Evolutionary conservation across 768 basidiomycete genomes (phyloP).

Genomic region (Auricularia heimuer): DNA sequence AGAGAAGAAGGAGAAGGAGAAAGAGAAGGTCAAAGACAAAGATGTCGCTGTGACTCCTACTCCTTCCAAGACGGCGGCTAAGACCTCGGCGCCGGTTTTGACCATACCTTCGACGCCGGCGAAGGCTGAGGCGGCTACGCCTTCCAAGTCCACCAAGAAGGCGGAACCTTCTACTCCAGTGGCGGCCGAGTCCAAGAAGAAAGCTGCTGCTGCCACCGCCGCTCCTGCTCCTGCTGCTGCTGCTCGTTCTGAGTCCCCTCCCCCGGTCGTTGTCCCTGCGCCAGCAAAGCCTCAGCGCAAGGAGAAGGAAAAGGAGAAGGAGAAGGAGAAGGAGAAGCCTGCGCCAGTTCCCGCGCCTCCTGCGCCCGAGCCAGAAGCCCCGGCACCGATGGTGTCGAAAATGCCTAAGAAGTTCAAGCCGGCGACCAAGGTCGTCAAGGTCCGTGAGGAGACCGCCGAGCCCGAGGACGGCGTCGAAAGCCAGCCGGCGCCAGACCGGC

Average conservation of each 20-base stretch:
- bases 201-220: neutral
- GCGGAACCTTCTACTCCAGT: neutral
- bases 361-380: slow-evolving; percentile 27
- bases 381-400: slow-evolving; percentile 69
- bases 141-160: neutral
- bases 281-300: neutral
- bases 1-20: neutral
- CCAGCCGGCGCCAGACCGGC: neutral
- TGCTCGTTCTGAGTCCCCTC: neutral
- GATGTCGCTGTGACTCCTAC: neutral
- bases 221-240: neutral
- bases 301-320: slow-evolving; percentile 23
- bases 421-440: slow-evolving; percentile 7
- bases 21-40: neutral
- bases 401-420: slow-evolving; percentile 64
- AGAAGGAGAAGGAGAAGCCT: slow-evolving; percentile 22
- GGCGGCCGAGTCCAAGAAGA: slow-evolving; percentile 5
- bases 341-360: slow-evolving; percentile 11
- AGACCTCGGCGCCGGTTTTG: neutral
- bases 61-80: neutral
- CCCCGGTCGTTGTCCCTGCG: neutral
- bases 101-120: neutral
- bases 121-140: neutral
- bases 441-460: slow-evolving; percentile 1
- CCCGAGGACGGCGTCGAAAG: slow-evolving; percentile 1